Conservation (phyloP, 2,329 filamentous ascomycete genomes). For the Pezicula rhizophila region DNA sequence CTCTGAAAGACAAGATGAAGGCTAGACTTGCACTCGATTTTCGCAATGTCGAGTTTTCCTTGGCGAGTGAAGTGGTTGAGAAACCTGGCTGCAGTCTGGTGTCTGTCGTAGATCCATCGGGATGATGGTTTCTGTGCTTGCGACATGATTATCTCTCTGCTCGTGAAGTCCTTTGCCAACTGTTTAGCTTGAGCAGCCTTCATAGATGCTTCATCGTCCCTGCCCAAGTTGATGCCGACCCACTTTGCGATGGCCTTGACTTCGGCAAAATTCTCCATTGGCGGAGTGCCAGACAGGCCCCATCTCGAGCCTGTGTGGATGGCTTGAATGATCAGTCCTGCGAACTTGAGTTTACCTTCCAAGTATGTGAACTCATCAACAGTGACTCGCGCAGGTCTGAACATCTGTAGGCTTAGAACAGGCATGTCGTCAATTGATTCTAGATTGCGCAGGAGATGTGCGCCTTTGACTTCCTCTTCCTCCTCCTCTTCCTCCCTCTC, state of each 20-base stretch:
- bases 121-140: slow-evolving; percentile 43
- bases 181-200: slow-evolving; percentile 35
- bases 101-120: slow-evolving; percentile 44
- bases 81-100: slow-evolving; percentile 47
- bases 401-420: slow-evolving; percentile 47
- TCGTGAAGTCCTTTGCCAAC: slow-evolving; percentile 36
- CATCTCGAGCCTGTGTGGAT: slow-evolving; percentile 31
- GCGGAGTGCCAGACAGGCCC: slow-evolving; percentile 59
- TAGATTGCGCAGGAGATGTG: not conserved
- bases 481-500: too few relatives aligned
- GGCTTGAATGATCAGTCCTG: slow-evolving; percentile 33
- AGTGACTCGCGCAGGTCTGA: slow-evolving; percentile 53
- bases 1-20: too few relatives aligned
- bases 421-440: slow-evolving; percentile 1
- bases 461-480: too few relatives aligned
- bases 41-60: not conserved
- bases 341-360: slow-evolving; percentile 24
- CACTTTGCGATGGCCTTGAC: slow-evolving; percentile 53
- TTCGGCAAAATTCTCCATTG: slow-evolving; percentile 50
- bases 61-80: slow-evolving; percentile 35
- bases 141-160: slow-evolving; percentile 48
- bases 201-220: slow-evolving; percentile 42
- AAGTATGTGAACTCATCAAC: slow-evolving; percentile 61
- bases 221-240: slow-evolving; percentile 47
- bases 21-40: too few relatives aligned